phyloP scores from a whole-genome alignment of 306 rosid species.

The Cotoneaster glaucophyllus region DNA sequence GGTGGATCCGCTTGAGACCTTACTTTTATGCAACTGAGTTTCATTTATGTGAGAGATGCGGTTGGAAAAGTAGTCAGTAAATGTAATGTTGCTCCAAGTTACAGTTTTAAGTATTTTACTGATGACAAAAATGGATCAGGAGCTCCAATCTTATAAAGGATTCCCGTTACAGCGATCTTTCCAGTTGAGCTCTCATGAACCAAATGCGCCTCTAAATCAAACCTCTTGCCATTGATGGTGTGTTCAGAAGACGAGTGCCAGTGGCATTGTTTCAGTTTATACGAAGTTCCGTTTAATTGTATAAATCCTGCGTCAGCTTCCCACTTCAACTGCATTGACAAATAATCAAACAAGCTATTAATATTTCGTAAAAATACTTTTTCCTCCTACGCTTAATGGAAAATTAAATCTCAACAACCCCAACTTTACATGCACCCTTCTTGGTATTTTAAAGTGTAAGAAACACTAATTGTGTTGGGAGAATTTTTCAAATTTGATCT shows the following conservation, averaged over 20 bases:
- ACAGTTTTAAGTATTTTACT: conserved; percentile 23
- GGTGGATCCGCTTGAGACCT: not conserved
- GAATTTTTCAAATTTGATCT: not conserved
- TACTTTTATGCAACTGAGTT: not conserved
- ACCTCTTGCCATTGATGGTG: conserved; percentile 44
- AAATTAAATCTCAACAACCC: not conserved
- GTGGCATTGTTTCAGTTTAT: conserved; percentile 49
- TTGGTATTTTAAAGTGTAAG: not conserved
- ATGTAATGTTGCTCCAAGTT: not conserved
- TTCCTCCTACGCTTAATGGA: not conserved
- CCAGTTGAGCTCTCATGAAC: conserved; percentile 52
- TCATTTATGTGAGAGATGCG: not conserved
- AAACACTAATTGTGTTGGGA: not conserved
- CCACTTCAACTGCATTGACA: conserved; percentile 44
- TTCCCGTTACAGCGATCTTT: conserved; percentile 45
- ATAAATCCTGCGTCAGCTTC: conserved; percentile 34
- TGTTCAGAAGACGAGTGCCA: conserved; percentile 91
- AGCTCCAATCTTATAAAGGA: conserved; percentile 39
- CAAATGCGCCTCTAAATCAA: conserved; percentile 60
- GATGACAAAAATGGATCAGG: conserved; percentile 45
- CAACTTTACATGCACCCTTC: not conserved
- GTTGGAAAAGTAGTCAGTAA: not conserved
- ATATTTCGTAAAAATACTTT: not conserved
- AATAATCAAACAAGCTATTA: not conserved
- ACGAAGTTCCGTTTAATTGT: conserved; percentile 39